These are phyloP conservation scores for Agaricus bisporus DNA, from an alignment of 768 basidiomycete species.

Conservation along the genomic window DNA sequence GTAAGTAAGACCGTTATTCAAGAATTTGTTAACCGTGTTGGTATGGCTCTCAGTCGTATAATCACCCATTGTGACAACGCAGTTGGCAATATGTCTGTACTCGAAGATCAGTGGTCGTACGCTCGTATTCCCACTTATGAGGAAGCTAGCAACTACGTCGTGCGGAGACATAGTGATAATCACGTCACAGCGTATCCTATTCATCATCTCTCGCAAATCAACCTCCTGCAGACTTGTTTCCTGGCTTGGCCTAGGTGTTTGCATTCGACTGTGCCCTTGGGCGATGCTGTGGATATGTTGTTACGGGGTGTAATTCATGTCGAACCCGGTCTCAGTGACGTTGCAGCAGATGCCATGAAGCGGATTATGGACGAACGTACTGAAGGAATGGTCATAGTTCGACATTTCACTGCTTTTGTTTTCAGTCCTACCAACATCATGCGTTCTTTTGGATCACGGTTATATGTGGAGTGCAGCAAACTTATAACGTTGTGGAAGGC, in stretches of 20 bases:
- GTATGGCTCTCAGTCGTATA: conserved; percentile 49
- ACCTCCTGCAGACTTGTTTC: conserved; percentile 69
- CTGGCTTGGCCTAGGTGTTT: conserved; percentile 83
- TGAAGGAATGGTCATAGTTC: conserved; percentile 52
- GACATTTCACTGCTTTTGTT: conserved; percentile 62
- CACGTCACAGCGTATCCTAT: conserved; percentile 61
- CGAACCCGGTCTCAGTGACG: conserved; percentile 68
- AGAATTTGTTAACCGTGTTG: conserved; percentile 65
- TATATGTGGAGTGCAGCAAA: conserved; percentile 61
- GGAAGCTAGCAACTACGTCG: conserved; percentile 60
- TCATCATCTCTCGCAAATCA: conserved; percentile 54
- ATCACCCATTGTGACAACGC: conserved; percentile 53
- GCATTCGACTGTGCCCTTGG: conserved; percentile 45
- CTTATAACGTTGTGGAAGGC: conserved; percentile 70
- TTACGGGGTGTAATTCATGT: conserved; percentile 81
- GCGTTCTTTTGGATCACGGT: conserved; percentile 56
- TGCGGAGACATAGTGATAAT: conserved; percentile 63
- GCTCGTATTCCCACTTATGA: conserved; percentile 57
- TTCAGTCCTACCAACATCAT: conserved; percentile 61
- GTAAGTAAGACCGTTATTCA: conserved; percentile 61
- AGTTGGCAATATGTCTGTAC: conserved; percentile 72
- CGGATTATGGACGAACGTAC: conserved; percentile 62
- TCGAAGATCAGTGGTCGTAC: conserved; percentile 79
- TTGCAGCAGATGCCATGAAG: conserved; percentile 60
- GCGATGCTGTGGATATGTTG: conserved; percentile 71